Conservation (phyloP, 305 asterid genomes). For the Fraxinus xanthoxyloides region DNA sequence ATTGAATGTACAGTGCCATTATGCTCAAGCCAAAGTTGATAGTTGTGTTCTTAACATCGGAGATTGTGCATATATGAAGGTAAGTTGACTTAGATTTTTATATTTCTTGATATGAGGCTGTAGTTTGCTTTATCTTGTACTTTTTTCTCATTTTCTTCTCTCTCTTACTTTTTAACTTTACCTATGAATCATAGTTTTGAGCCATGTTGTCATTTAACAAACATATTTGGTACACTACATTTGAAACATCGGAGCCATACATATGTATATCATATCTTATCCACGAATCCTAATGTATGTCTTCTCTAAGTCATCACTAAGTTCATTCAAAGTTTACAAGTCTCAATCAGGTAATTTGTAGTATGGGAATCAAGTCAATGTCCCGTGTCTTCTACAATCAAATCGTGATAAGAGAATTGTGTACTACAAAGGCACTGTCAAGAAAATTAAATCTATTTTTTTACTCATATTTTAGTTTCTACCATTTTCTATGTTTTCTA, state of each 20-base stretch:
- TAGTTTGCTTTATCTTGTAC: background rate
- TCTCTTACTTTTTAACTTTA: background rate
- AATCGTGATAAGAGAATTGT: background rate
- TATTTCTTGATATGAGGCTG: background rate
- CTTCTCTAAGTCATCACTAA: background rate
- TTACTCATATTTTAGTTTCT: background rate
- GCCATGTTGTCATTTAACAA: background rate
- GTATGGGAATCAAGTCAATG: background rate
- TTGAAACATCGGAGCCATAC: background rate
- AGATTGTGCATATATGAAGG: slow-evolving; percentile 59
- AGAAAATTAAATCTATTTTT: background rate
- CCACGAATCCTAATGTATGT: background rate
- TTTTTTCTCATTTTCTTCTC: background rate
- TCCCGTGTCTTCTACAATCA: background rate
- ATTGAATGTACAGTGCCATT: slow-evolving; percentile 67
- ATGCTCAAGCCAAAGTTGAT: slow-evolving; percentile 50
- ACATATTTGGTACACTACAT: background rate
- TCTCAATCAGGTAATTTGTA: background rate
- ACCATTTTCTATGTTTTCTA: background rate
- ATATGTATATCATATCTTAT: background rate
- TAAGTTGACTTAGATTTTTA: slow-evolving; percentile 20
- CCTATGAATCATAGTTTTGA: background rate
- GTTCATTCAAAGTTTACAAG: background rate
- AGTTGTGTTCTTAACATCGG: slow-evolving; percentile 40
- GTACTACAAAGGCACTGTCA: background rate